Evolutionary conservation across 2,329 filamentous ascomycete genomes (phyloP), one percentile per base, ranked within the genome.

Genomic region (Anthostomella pinea): DNA sequence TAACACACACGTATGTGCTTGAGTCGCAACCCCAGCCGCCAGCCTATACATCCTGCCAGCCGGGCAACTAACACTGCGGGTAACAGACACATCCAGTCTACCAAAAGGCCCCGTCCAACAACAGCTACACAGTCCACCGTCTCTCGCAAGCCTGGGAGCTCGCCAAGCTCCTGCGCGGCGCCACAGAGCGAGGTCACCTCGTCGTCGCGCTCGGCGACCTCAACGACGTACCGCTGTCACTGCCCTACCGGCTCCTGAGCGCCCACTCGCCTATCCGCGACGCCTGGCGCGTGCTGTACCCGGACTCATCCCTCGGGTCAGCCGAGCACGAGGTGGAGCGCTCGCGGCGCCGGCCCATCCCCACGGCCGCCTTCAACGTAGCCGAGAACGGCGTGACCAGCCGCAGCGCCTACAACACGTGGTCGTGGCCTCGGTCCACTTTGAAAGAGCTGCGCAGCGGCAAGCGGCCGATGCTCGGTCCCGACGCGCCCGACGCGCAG

Each of bases 91-190:
- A 97, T 61, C 85, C 93, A 3, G 87, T 87, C 0, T 97, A 97
- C 62, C 87, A 94, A 63, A 67, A 70, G 45, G 83, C 86, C 49
- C 81, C 82, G 13, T 45, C 53, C 16, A 70, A 86, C 54, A 87
- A 95, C 65, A 87, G 85, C 18, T 97, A 98, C 66, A 69, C 89
- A 33, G 90, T 87, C 58, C 93, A 97, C 65, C 85, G 90, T 39
- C 87, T 87, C 13, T 85, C 91, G 3, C 91, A 98, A 67, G 85
- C 89, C 32, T 98, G 93, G 93, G 86, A 96, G 60, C 86, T 96
- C 39, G 78, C 90, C 35, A 95, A 95, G 62, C 73, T 95, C 28
- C 84, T 96, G 67, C 81, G 87, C 31, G 85, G 79, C 39, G 90
- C 91, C 28, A 77, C 82, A 2, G 85, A 89, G 50, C 73, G 84